A percentile compares a stretch with the other conserved stretches of the same genome.
Evolutionary conservation across 495 filamentous ascomycete species (phyloP).

Genomic region (Acidomyces sp.): DNA sequence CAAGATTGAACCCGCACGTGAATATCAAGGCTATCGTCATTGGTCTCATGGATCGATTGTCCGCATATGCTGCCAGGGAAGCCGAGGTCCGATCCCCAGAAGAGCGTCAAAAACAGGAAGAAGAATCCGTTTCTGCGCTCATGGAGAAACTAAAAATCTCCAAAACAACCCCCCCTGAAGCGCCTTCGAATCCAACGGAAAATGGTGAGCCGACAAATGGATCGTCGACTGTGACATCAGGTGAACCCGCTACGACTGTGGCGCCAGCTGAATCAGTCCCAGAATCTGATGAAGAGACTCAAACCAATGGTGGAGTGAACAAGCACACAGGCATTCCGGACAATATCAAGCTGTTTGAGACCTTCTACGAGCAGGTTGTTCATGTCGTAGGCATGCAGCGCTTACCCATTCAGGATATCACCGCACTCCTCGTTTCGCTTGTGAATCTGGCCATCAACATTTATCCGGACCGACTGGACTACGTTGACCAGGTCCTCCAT

Average conservation of each 20-base stretch:
- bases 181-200: constrained; percentile 2
- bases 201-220: constrained; percentile 21
- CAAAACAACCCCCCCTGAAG: constrained; percentile 37
- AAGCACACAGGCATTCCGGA: constrained; percentile 62
- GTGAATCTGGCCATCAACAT: constrained; percentile 90
- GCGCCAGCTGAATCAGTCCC: constrained; percentile 28
- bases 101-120: constrained; percentile 60
- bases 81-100: constrained; percentile 58
- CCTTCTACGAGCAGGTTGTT: constrained; percentile 93
- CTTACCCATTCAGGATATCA: constrained; percentile 86
- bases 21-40: constrained; percentile 98
- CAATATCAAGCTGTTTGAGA: constrained; percentile 84
- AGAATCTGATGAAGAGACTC: constrained; percentile 14
- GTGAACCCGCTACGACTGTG: constrained; percentile 35
- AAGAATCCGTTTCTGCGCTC: constrained; percentile 64
- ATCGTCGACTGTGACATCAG: constrained; percentile 24
- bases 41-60: constrained; percentile 90
- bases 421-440: constrained; percentile 80
- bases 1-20: constrained; percentile 83
- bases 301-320: constrained; percentile 30
- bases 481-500: constrained; percentile 84
- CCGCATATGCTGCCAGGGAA: constrained; percentile 81
- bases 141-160: constrained; percentile 63
- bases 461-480: constrained; percentile 83
- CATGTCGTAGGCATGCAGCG: constrained; percentile 82